Evolutionary conservation across 495 filamentous ascomycete genomes (phyloP), one percentile per base, ranked within the genome.

Genomic region (Penicillium robsamsonii): DNA sequence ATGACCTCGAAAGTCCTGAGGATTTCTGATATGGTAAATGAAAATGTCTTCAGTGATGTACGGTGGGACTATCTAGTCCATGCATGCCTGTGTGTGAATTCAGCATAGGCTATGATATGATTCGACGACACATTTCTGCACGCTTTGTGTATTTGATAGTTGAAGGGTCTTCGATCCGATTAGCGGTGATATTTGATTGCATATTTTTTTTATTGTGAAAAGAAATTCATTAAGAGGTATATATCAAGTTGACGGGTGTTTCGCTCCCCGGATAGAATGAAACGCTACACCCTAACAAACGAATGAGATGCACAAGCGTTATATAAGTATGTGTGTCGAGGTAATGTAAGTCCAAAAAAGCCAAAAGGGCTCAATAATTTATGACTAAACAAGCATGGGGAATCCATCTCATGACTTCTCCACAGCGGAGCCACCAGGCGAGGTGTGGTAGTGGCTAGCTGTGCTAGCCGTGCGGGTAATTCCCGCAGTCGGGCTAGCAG

Each of bases 1-100:
- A 64, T 48, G 75, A 77, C 55, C 53, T 79, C 15, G 73, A 76
- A 48, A 75, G 73, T 40, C 75, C 75, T 2, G 75, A 79, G 41
- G 75, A 79, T 57, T 79, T 79, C 49, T 79, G 57, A 66, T 15
- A 11, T 11, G 7, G 25, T 27, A 30, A 15, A 18, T n/a, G 13
- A 29, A 10, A 30, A 10, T 25, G 11, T 11, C 0, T 20, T 5
- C 29, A 12, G 29, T 10, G 29, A 47, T 20, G 4, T 33, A 7
- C n/a, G 44, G 15, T 38, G 18, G 25, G 44, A 29, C 17, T 22
- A 17, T 15, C 5, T 33, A 35, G 17, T 5, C 13, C 35, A 18
- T 4, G 17, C 11, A 20, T 29, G 20, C 30, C 12, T 12, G 24
- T 31, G 17, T 31, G 9, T 43, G 7, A 12, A 8, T 51, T 24